Base-by-base conservation (phyloP, 495 filamentous ascomycete genomes). In the Tuber melanosporum region DNA sequence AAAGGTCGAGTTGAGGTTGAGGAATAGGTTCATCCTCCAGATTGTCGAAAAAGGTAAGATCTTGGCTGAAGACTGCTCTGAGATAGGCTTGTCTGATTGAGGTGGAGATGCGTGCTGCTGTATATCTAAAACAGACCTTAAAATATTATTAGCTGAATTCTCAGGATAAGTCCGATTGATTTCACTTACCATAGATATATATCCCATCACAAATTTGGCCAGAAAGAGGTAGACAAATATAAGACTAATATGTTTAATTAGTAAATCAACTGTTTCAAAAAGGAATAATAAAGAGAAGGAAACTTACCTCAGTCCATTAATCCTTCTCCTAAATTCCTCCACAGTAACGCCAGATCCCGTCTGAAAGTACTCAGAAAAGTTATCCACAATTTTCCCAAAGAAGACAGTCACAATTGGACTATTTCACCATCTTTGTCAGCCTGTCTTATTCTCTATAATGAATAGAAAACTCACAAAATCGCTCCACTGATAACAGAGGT, bases 161-260 rank as follows among this genome's bases (percentile, higher is more conserved):
- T 17, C 12, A 49, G 49, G 8, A 42, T 1, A 22, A n/a, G 1
- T 0, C 12, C 15, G 8, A 4, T 41, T 6, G 9, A 26, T 36
- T 32, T 14, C 26, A 49, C 43, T 32, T 43, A 79, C 76, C 84
- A 89, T 89, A n/a, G 88, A 86, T 45, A 90, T 84, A 76, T 90
- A 91, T 73, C 86, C 86, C 2, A 89, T 77, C 7, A 86, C 81
- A 75, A 89, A 88, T 79, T 89, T 88, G 19, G 85, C 89, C 71
- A 89, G 85, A 74, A 91, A 91, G 9, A 91, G 82, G 73, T 88
- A 90, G 43, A 90, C 84, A 72, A 91, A 86, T 66, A 86, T 89
- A 32, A 70, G 42, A 39, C 79, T 75, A 74, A 19, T 22, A 20
- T 22, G 20, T 22, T 15, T 20, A 1, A 46, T 39, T 42, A 80